Evolutionary conservation across 1,284 basidiomycete genomes (phyloP).

Genomic region (Malassezia psittaci): DNA sequence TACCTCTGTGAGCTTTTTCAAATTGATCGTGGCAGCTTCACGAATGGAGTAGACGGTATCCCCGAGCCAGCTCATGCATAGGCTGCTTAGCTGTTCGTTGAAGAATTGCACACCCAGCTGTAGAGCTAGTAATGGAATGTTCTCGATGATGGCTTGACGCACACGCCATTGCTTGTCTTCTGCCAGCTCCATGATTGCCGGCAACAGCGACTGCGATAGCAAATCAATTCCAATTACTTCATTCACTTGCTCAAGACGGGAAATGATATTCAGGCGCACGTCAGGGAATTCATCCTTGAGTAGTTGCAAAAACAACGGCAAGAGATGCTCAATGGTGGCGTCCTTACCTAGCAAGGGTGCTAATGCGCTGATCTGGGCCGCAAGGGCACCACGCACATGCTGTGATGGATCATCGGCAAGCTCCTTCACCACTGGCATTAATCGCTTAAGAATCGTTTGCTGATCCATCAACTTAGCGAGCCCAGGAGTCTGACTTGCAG

Average conservation of each 20-base stretch:
- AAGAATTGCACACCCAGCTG: constrained; percentile 96
- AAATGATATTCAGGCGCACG: constrained; percentile 94
- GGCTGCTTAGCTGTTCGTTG: constrained; percentile 87
- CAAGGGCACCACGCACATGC: constrained; percentile 91
- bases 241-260: constrained; percentile 95
- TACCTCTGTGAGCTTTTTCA: constrained; percentile 94
- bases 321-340: constrained; percentile 88
- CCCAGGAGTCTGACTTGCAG: constrained; percentile 89
- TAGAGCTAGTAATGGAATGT: constrained; percentile 88
- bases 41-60: constrained; percentile 98
- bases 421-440: constrained; percentile 93
- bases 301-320: constrained; percentile 89
- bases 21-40: constrained; percentile 90
- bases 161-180: constrained; percentile 99
- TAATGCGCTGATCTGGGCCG: constrained; percentile 92
- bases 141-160: constrained; percentile 98
- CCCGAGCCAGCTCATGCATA: constrained; percentile 99
- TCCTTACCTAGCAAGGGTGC: constrained; percentile 90
- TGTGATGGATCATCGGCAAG: constrained; percentile 87
- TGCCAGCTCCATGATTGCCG: constrained; percentile 93
- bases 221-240: constrained; percentile 93
- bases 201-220: constrained; percentile 86
- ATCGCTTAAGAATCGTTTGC: constrained; percentile 81
- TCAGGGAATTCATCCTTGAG: constrained; percentile 99
- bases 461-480: constrained; percentile 90